Base-by-base conservation (phyloP, 1,284 basidiomycete genomes). In the Cutaneotrichosporon cyanovorans region DNA sequence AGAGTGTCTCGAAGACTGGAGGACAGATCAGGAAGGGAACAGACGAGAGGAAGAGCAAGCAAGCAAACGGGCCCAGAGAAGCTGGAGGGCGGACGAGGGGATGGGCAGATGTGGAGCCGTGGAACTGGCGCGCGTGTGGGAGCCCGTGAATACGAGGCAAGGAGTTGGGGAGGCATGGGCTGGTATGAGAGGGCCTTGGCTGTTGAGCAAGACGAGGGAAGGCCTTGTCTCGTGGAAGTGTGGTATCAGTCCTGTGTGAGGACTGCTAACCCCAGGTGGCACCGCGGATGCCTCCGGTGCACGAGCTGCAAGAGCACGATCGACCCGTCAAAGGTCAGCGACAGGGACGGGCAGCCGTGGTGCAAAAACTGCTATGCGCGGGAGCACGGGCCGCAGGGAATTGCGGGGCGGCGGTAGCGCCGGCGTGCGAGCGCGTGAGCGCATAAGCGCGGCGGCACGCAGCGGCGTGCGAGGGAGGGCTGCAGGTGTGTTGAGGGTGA, bases 291-390 rank as follows among this genome's bases (percentile, higher is more conserved):
- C 50, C 47, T 71, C 40, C 50, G 59, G 18, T 71, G 69, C 53
- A 53, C 54, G 5, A 55, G 57, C 5, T 71, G 69, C 53, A 58
- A 53, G 25, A 45, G 54, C 2, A 68, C 66, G 0, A 39, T 71
- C n/a, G 67, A 70, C 39, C 65, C 67, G 3, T 51, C 57, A 11
- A 65, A 59, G 47, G 62, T 69, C 83, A 53, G 84, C 81, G 68
- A 81, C 85, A 62, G 85, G 25, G 61, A 68, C 34, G 66, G 65
- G 0, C 34, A 37, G 47, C 65, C 66, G 15, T 68, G 59, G 50
- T 72, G 69, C 50, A 65, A 64, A 52, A 65, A 68, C 47, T 72
- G 69, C 46, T 72, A 72, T 54, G 63, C 63, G 15, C 40, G 62
- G 50, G 60, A 65, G 42, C 61, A 65, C 42, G 66, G 66, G 4